These are phyloP conservation scores for Ceratobasidium sp. DNA, from an alignment of 1,284 basidiomycete species.

Conservation along the genomic window DNA sequence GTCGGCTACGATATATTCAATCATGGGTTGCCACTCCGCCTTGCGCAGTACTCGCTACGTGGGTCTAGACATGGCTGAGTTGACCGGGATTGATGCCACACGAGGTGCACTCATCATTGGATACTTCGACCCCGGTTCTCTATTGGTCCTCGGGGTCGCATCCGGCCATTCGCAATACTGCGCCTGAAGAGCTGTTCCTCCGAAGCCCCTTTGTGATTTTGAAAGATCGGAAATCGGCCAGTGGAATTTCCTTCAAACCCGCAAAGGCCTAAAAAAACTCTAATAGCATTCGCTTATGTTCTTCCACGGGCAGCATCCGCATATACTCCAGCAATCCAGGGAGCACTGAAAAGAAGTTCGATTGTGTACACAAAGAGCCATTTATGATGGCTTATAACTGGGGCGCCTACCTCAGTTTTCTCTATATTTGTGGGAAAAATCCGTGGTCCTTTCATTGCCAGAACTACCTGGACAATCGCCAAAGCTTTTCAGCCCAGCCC, in stretches of 20 bases:
- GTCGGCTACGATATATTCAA: background rate
- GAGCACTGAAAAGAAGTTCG: no score
- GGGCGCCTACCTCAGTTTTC: background rate
- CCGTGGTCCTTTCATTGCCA: background rate
- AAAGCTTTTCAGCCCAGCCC: background rate
- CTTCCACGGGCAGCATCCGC: no score
- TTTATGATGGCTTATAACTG: no score
- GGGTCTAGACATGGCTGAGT: slow-evolving; percentile 1
- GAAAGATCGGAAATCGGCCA: background rate
- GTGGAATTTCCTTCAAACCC: no score
- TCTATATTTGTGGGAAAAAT: background rate
- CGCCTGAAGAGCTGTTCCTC: background rate
- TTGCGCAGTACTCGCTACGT: background rate
- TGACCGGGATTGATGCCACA: background rate
- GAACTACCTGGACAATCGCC: background rate
- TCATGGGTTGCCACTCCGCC: background rate
- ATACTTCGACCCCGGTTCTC: background rate
- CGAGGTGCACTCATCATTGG: background rate
- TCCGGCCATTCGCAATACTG: background rate
- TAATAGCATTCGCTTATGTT: no score
- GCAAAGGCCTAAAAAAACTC: no score
- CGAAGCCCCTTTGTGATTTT: background rate
- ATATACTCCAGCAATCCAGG: no score
- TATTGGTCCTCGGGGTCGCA: background rate
- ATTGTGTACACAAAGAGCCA: no score